These are phyloP conservation scores for Bimuria novae-zelandiae DNA, from an alignment of 2,329 filamentous ascomycete species.

Conservation along the genomic window DNA sequence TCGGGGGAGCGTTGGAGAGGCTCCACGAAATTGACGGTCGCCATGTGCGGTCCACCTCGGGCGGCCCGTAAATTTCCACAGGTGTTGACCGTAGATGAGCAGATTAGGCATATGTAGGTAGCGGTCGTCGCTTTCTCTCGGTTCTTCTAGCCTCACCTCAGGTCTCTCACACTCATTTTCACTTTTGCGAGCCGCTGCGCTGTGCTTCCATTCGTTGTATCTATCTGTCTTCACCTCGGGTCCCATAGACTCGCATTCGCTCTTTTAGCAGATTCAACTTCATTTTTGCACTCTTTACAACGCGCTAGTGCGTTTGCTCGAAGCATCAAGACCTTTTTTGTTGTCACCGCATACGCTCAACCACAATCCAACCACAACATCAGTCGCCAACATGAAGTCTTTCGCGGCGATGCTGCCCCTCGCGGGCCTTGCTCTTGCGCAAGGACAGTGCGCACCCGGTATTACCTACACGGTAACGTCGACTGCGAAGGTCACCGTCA, in stretches of 20 bases:
- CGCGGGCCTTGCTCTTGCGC: conserved; percentile 30
- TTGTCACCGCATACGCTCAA: conserved; percentile 7
- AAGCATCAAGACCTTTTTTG: no score
- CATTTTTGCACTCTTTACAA: conserved; percentile 11
- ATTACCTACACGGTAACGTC: conserved; percentile 21
- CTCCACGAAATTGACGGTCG: neutral
- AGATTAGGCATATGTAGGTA: conserved; percentile 5
- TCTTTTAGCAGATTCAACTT: conserved; percentile 6
- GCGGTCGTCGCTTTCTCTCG: neutral
- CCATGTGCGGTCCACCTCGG: conserved; percentile 5
- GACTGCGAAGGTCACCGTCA: conserved; percentile 29
- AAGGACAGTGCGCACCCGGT: conserved; percentile 24
- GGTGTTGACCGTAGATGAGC: neutral
- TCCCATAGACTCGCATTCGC: conserved; percentile 17
- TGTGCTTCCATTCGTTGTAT: conserved; percentile 31
- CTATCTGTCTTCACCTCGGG: conserved; percentile 7
- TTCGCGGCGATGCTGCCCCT: conserved; percentile 33
- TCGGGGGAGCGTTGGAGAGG: neutral
- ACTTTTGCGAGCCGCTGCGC: conserved; percentile 33
- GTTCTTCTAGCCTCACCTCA: conserved; percentile 7
- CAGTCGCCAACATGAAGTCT: conserved; percentile 29
- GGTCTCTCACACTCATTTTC: conserved; percentile 13
- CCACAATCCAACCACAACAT: neutral
- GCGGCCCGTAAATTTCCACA: conserved; percentile 9
- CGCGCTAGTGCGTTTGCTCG: conserved; percentile 13